Base-by-base conservation (phyloP, 441 rosid genomes). In the Gossypium davidsonii region DNA sequence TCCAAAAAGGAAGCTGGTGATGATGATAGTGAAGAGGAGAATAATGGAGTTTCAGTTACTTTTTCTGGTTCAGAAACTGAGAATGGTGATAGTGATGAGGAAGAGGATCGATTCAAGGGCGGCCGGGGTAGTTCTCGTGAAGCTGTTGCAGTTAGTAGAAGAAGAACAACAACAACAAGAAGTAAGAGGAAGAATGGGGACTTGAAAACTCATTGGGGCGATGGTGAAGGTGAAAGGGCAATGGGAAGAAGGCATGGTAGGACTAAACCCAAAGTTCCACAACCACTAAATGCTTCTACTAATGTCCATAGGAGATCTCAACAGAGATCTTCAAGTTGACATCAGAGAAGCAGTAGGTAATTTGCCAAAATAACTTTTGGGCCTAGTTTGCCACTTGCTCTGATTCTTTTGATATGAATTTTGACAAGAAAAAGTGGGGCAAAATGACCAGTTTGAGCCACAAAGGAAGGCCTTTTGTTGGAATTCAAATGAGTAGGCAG, bases 1-100 rank as follows among this genome's bases (percentile, higher is more conserved):
- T 34, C 67, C 12, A 34, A 71, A 48, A 85, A 79, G 55, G 86
- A 71, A 67, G 82, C 78, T 72, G 86, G 44, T 4, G 72, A 58
- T 57, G 76, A 68, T 17, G 80, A 63, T 39, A 62, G 71, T 26
- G 77, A 62, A 49, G 84, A 73, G 48, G 74, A 67, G 26, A 55
- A 81, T 56, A 67, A 66, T 20, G 71, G 1, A 25, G 63, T 25
- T 25, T 73, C 39, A 8, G 6, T 69, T 72, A 37, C 60, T 12
- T 18, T 26, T 62, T 73, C 79, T 31, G 73, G 57, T 75, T 79
- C 83, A 49, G 88, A 89, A 56, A 78, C 70, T 77, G 86, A 78
- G 67, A 73, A 79, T 76, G 88, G 63, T 69, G 63, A 72, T 66
- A 83, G 82, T 49, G 81, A 80, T 70, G 83, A 76, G 64, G 78